These are phyloP conservation scores for Xylaria sp. DNA, from an alignment of 2,329 filamentous ascomycete genomes.

Conservation along the genomic window DNA sequence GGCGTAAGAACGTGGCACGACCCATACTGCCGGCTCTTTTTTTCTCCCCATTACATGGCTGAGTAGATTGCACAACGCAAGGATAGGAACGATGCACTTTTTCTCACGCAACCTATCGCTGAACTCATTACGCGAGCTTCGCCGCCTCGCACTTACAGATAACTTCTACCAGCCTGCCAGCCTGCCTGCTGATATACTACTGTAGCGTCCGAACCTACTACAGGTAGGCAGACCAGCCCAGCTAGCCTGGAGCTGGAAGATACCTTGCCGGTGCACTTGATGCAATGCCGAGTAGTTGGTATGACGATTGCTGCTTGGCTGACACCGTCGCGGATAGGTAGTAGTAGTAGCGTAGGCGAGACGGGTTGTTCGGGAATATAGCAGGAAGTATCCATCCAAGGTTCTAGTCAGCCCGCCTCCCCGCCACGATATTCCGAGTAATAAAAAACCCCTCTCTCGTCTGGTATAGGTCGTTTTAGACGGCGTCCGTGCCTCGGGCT, in stretches of 20 bases:
- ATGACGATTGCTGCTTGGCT: conserved; percentile 24
- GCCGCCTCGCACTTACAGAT: conserved; percentile 10
- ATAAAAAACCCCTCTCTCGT: not conserved
- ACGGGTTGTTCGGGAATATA: conserved; percentile 8
- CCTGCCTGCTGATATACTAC: no score
- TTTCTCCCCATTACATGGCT: conserved; percentile 16
- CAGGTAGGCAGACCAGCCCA: not conserved
- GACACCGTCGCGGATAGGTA: conserved; percentile 12
- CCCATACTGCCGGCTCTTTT: conserved; percentile 21
- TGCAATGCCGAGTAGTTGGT: conserved; percentile 4
- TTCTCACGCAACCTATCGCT: conserved; percentile 14
- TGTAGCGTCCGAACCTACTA: not conserved
- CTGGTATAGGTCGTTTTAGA: conserved; percentile 6
- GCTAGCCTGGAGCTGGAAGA: conserved; percentile 4
- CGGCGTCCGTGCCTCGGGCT: conserved; percentile 14
- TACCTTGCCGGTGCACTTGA: conserved; percentile 1
- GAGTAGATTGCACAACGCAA: conserved; percentile 22
- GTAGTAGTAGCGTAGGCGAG: not conserved
- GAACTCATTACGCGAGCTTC: conserved; percentile 6
- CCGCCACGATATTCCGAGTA: conserved; percentile 20
- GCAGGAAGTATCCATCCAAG: conserved; percentile 5
- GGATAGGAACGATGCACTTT: conserved; percentile 17
- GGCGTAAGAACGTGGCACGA: conserved; percentile 33
- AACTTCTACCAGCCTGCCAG: not conserved
- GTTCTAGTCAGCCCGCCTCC: conserved; percentile 16